Conservation (phyloP, 2,329 filamentous ascomycete species). For the Penicillium sclerotigenum region DNA sequence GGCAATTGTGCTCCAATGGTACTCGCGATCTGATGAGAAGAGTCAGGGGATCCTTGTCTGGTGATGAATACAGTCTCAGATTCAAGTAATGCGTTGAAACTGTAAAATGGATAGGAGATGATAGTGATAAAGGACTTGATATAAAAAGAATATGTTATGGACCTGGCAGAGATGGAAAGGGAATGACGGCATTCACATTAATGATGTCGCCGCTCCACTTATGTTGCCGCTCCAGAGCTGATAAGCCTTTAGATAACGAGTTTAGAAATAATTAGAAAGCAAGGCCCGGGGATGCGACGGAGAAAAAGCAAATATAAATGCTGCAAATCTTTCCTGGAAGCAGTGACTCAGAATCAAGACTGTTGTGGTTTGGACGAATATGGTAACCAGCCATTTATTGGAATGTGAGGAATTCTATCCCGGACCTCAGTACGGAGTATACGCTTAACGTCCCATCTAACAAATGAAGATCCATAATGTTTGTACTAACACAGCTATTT, state of each 20-base stretch:
- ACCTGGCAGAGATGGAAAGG: constrained; percentile 5
- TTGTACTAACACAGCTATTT: not conserved
- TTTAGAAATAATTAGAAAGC: not conserved
- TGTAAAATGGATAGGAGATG: not conserved
- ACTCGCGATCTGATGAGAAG: not conserved
- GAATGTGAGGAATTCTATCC: constrained; percentile 4
- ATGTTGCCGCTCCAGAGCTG: constrained; percentile 12
- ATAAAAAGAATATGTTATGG: not conserved
- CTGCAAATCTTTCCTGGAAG: not conserved
- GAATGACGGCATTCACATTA: constrained; percentile 21
- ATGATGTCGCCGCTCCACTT: constrained; percentile 28
- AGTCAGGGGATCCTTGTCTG: not conserved
- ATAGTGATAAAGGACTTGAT: not conserved
- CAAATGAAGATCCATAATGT: not conserved
- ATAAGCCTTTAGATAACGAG: constrained; percentile 17
- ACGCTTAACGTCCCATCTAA: not conserved
- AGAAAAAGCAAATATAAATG: not conserved
- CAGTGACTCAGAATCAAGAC: not conserved
- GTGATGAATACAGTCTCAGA: not conserved
- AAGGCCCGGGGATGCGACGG: not conserved
- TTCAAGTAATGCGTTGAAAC: not conserved
- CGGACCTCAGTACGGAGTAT: not conserved
- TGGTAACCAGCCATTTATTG: not conserved
- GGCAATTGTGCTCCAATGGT: not conserved
- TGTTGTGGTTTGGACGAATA: not conserved